Base-by-base conservation (phyloP, 2,329 filamentous ascomycete species). In the Pseudocercospora ulei region DNA sequence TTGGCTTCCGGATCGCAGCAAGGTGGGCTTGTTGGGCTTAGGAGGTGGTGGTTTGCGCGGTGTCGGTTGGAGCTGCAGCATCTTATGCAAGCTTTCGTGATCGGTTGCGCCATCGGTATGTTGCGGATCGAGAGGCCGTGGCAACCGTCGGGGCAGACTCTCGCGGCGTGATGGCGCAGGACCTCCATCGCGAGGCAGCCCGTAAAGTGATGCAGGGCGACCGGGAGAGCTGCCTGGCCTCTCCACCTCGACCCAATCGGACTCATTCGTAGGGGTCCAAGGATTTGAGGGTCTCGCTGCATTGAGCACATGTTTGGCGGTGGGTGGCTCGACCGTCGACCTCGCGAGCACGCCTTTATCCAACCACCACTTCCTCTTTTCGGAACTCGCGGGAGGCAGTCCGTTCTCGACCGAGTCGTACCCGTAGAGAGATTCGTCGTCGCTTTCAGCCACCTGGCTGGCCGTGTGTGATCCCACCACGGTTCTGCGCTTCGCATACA, bases 321-420 rank as follows among this genome's bases (percentile, higher is more conserved):
- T 69, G 1, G 85, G 82, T 5, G 82, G 75, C 43, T 71, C 68
- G 23, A 92, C 65, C 9, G 72, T 71, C 4, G 85, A 86, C 48
- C 80, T 78, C 7, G 82, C 86, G 37, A 83, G 79, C 49, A 82
- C 65, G 65, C 75, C 72, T 44, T 72, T 70, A 46, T 77, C 73
- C 24, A 79, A 63, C 76, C 76, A 80, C 76, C 76, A 79, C 55
- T 74, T 78, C 39, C 68, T 63, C 44, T 68, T 65, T 53, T 78
- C 73, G 24, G 74, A 75, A 57, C 73, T 78, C 24, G 75, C 72
- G 28, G 74, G 71, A 30, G 75, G 75, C 26, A 79, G 68, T 1
- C 83, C 84, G 4, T 84, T 81, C 56, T 88, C 81, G 45, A 93
- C 80, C 9, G 83, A 75, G 44, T 90, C 80, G 58, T 90, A 87